Percentiles rank a stretch among this genome's conserved stretches.
These are phyloP conservation scores for Cinnamomum chago DNA, from an alignment of 164 flowering plant species.

Conservation along the genomic window DNA sequence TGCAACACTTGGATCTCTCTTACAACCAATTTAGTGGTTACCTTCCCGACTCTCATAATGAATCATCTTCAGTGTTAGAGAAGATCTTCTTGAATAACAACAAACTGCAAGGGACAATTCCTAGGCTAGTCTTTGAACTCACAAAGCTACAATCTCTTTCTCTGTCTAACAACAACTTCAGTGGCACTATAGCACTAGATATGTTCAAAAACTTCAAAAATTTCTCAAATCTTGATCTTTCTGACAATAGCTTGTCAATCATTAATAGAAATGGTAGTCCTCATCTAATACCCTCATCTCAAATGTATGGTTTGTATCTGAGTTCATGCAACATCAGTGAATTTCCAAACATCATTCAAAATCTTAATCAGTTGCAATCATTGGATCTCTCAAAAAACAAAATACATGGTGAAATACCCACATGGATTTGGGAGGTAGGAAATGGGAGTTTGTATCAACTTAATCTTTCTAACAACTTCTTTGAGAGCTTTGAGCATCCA, in stretches of 20 bases:
- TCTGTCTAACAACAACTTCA: neutral
- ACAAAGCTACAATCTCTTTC: neutral
- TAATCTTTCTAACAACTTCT: slow-evolving; percentile 39
- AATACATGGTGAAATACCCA: slow-evolving; percentile 35
- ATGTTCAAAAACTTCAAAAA: neutral
- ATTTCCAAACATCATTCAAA: neutral
- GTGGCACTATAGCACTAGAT: neutral
- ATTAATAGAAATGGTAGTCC: neutral
- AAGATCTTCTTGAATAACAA: neutral
- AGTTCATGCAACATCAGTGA: neutral
- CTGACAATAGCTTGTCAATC: neutral
- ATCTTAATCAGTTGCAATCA: neutral
- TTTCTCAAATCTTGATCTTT: neutral
- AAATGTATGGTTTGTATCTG: neutral
- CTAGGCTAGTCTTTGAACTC: neutral
- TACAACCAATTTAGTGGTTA: neutral
- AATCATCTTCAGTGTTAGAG: neutral
- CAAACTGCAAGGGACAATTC: neutral
- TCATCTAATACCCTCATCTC: neutral
- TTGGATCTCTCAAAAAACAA: neutral
- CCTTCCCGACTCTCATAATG: neutral
- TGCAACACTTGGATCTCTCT: neutral
- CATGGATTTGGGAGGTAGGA: slow-evolving; percentile 34
- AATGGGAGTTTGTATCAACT: slow-evolving; percentile 10
- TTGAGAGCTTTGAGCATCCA: slow-evolving; percentile 20